These are phyloP conservation scores for Sistotremastrum suecicum DNA, from an alignment of 768 basidiomycete species.

Conservation along the genomic window DNA sequence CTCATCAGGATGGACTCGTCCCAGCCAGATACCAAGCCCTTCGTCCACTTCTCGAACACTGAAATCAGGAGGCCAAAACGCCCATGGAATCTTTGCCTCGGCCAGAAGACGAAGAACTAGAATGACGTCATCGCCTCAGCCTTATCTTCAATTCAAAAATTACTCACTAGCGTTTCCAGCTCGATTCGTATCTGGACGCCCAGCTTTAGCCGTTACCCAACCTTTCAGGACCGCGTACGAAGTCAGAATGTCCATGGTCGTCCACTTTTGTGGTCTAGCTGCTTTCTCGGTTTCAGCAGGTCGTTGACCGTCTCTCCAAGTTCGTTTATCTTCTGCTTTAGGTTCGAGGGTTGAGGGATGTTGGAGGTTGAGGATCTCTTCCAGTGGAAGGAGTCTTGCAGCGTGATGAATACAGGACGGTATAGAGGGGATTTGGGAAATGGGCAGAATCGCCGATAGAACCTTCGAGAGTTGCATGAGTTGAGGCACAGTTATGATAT, in stretches of 20 bases:
- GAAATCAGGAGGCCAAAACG: slow-evolving; percentile 54
- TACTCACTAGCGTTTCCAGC: slow-evolving; percentile 80
- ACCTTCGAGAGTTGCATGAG: slow-evolving; percentile 26
- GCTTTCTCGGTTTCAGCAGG: slow-evolving; percentile 7
- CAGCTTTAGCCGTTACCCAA: slow-evolving; percentile 85
- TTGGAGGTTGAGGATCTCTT: slow-evolving; percentile 45
- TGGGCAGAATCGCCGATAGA: slow-evolving; percentile 57
- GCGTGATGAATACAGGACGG: slow-evolving; percentile 70
- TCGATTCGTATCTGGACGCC: slow-evolving; percentile 75
- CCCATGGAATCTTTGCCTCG: slow-evolving; percentile 72
- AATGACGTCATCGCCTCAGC: neutral
- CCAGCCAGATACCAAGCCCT: slow-evolving; percentile 39
- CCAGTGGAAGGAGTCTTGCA: slow-evolving; percentile 59
- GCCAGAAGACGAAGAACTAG: slow-evolving; percentile 72
- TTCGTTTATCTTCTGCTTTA: slow-evolving; percentile 46
- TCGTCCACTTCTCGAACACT: slow-evolving; percentile 17
- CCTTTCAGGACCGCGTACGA: slow-evolving; percentile 67
- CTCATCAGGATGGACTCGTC: slow-evolving; percentile 18
- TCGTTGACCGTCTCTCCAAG: slow-evolving; percentile 47
- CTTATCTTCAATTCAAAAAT: neutral
- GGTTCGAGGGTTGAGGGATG: slow-evolving; percentile 29
- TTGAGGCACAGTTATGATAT: slow-evolving; percentile 2
- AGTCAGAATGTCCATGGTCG: slow-evolving; percentile 72
- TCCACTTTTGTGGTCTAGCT: slow-evolving; percentile 36
- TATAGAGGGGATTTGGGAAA: slow-evolving; percentile 72